Evolutionary conservation across 306 rosid genomes (phyloP).

Genomic region (Cicer cuneatum): DNA sequence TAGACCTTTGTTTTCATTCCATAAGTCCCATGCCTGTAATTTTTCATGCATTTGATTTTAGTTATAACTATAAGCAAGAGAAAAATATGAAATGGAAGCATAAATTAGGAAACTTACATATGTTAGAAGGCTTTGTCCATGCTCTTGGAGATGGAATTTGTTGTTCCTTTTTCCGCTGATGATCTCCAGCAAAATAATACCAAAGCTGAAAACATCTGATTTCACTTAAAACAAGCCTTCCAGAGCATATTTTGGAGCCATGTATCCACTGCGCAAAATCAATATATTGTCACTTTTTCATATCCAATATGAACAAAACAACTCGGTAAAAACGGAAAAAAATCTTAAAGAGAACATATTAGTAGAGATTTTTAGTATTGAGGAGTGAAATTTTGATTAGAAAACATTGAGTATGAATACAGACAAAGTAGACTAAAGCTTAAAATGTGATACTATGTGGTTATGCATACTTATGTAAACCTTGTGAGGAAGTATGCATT

Average conservation of each 20-base stretch:
- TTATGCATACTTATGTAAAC: neutral
- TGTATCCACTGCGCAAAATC: slow-evolving; percentile 55
- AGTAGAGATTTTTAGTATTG: neutral
- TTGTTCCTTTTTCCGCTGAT: slow-evolving; percentile 48
- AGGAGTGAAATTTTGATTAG: neutral
- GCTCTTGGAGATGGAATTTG: slow-evolving; percentile 42
- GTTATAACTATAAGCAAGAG: slow-evolving; percentile 10
- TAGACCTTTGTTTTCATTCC: slow-evolving; percentile 45
- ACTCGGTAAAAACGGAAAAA: neutral
- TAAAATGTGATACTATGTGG: slow-evolving; percentile 9
- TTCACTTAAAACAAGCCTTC: slow-evolving; percentile 52
- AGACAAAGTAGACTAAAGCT: neutral
- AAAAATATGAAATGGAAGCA: neutral
- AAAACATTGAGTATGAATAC: neutral
- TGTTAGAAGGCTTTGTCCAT: slow-evolving; percentile 50
- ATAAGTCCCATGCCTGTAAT: slow-evolving; percentile 22
- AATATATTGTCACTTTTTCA: neutral
- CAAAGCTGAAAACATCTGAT: slow-evolving; percentile 57
- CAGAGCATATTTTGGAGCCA: slow-evolving; percentile 63
- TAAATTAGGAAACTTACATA: slow-evolving; percentile 41
- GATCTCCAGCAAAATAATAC: slow-evolving; percentile 56
- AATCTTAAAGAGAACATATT: neutral
- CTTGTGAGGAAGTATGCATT: slow-evolving; percentile 23
- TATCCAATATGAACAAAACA: neutral
- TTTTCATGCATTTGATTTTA: neutral